phyloP scores from a whole-genome alignment of 441 rosid species.

The Mallotus japonicus region DNA sequence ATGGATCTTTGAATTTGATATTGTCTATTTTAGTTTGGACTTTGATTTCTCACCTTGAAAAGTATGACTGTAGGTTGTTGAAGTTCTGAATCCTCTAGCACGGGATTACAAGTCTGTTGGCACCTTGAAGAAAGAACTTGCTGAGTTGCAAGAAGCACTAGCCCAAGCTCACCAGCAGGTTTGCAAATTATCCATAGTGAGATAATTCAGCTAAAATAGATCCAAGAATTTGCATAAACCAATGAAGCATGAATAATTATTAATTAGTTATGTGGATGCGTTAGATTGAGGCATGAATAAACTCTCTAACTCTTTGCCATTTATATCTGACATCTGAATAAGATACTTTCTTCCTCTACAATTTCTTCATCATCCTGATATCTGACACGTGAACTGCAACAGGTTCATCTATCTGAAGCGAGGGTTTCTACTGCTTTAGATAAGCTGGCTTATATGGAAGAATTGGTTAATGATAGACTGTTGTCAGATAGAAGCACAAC shows the following conservation, averaged over 20 bases:
- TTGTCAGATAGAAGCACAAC: conserved; percentile 53
- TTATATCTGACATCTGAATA: neutral
- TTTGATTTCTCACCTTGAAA: conserved; percentile 24
- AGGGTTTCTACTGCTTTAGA: conserved; percentile 84
- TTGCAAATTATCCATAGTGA: neutral
- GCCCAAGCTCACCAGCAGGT: conserved; percentile 88
- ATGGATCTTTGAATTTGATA: neutral
- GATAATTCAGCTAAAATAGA: neutral
- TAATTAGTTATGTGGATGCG: neutral
- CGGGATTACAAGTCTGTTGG: conserved; percentile 91
- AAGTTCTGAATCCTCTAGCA: conserved; percentile 89
- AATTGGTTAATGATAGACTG: conserved; percentile 74
- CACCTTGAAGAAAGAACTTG: conserved; percentile 84
- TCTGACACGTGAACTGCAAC: conserved; percentile 30
- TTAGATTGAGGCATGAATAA: neutral
- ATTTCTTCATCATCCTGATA: conserved; percentile 14
- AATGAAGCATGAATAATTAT: neutral
- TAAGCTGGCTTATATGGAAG: conserved; percentile 92
- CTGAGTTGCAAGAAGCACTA: conserved; percentile 77
- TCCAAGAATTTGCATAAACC: neutral
- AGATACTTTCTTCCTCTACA: neutral
- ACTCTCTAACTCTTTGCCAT: neutral
- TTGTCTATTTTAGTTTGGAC: neutral
- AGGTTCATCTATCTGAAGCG: conserved; percentile 96
- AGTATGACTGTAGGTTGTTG: conserved; percentile 62